Evolutionary conservation across 1,139 yeast genomes (phyloP), one percentile per base, ranked within the genome.

Genomic region (Suzukiozyma palmioleophila): DNA sequence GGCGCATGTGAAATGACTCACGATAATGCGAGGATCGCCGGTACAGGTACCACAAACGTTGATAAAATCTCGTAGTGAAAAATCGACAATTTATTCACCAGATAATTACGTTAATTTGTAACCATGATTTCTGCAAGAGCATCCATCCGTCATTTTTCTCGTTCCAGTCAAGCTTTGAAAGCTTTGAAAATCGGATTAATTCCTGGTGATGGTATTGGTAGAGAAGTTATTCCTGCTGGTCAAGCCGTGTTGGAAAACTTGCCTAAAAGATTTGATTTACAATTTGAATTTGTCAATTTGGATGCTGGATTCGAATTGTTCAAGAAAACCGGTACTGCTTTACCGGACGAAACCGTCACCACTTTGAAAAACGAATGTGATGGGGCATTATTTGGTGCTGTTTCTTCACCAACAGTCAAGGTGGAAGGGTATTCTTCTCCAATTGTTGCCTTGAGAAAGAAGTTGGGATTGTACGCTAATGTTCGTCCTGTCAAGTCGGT

Each of bases 191-290:
- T 71, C 44, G 77, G 77, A 26, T 76, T 92, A 58, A 89, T 92
- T 55, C 96, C 98, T 39, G 98, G 98, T 60, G 98, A 92, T 62
- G 98, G 98, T 48, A 92, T 92, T 55, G 98, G 98, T 41, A 81
- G 87, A 57, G 98, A 92, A 66, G 98, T 92, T 38, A 89, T 92
- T 47, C 98, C 98, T 46, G 85, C 97, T 36, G 97, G 97, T 55
- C 77, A 77, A 56, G 84, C 86, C 45, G 79, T 92, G 25, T 75
- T 92, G 52, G 92, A 90, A 64, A 82, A 81, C 46, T 76, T 92
- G 44, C 94, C 95, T 37, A 62, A 81, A 25, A 74, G 77, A 49
- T 85, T 74, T 56, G 94, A 85, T 38, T 76, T 92, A 50, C 73
- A 79, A 40, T 92, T 92, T 57, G 87, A 88, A 50, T 92, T 92